phyloP scores from a whole-genome alignment of 441 rosid genomes.

The Gossypium armourianum region DNA sequence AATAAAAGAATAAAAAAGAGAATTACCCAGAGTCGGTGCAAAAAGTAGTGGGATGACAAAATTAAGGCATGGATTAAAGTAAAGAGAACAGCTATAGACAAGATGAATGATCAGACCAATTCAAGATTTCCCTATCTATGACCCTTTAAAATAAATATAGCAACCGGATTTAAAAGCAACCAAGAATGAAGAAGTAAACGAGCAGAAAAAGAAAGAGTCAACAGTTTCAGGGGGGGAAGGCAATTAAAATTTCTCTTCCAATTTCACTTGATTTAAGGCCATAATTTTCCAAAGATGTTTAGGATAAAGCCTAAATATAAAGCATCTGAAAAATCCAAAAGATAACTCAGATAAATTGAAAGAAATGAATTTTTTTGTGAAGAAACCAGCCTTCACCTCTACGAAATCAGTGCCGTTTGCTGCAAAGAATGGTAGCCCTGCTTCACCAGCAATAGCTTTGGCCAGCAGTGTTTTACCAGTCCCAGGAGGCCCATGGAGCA shows the following conservation, averaged over 20 bases:
- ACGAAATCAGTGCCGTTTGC: slow-evolving; percentile 96
- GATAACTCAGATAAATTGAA: slow-evolving; percentile 1
- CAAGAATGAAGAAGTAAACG: neutral
- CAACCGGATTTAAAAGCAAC: neutral
- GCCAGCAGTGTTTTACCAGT: slow-evolving; percentile 94
- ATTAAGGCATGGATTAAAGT: neutral
- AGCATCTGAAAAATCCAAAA: neutral
- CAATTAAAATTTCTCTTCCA: neutral
- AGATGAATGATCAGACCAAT: slow-evolving; percentile 7
- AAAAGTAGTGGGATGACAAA: neutral
- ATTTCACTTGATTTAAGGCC: neutral
- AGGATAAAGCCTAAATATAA: slow-evolving; percentile 3
- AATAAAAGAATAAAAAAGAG: neutral
- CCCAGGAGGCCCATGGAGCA: slow-evolving; percentile 97
- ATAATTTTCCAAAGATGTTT: neutral
- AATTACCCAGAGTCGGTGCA: neutral
- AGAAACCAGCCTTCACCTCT: slow-evolving; percentile 43
- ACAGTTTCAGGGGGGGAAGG: neutral
- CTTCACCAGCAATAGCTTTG: slow-evolving; percentile 98
- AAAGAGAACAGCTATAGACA: slow-evolving; percentile 6
- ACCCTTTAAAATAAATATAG: slow-evolving; percentile 1
- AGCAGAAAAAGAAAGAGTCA: neutral
- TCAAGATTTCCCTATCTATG: slow-evolving; percentile 5
- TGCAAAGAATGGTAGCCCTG: slow-evolving; percentile 92
- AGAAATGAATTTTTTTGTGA: neutral